Base-by-base conservation (phyloP, 148 eudicot species). In the Amaranthus hypochondriacus region DNA sequence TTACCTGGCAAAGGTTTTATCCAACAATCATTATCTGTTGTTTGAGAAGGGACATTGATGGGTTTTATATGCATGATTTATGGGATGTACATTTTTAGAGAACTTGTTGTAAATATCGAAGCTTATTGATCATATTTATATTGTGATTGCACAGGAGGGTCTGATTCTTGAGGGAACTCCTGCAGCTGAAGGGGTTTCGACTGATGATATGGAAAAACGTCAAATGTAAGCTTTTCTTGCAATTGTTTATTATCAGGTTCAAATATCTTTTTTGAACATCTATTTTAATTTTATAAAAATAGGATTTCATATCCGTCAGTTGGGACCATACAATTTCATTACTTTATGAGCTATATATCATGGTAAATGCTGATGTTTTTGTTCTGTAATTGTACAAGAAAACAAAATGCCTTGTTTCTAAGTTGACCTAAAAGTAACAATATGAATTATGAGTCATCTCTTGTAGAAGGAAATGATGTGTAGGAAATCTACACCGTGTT, bases 111-210 rank as follows among this genome's bases (percentile, higher is more conserved):
- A 11, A 6, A 44, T 70, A 5, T 58, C 39, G 7, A 51, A 66
- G 55, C 71, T 72, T 57, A 54, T 50, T 44, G 10, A 52, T 68
- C 42, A 62, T 1, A 61, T 13, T 21, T 42, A 6, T 60, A 68
- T 46, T 48, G 9, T 73, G 73, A 15, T 49, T 78, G 43, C 43
- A 76, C 76, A 95, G 99, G 99, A 95, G 81, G 99, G 99, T 71
- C 87, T 90, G 71, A 95, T 95, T 75, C 56, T 84, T 59, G 96
- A 95, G 87, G 96, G 91, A 55, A 90, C 97, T 58, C 89, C 96
- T 61, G 97, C 99, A 79, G 96, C 97, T 53, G 89, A 85, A 86
- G 99, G 99, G 58, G 94, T 95, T 86, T 92, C 99, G 51, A 83
- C 83, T 5, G 86, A 80, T 66, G 99, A 95, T 81, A 75, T 90